phyloP scores from a whole-genome alignment of 441 rosid species.

The Adansonia gregorii region DNA sequence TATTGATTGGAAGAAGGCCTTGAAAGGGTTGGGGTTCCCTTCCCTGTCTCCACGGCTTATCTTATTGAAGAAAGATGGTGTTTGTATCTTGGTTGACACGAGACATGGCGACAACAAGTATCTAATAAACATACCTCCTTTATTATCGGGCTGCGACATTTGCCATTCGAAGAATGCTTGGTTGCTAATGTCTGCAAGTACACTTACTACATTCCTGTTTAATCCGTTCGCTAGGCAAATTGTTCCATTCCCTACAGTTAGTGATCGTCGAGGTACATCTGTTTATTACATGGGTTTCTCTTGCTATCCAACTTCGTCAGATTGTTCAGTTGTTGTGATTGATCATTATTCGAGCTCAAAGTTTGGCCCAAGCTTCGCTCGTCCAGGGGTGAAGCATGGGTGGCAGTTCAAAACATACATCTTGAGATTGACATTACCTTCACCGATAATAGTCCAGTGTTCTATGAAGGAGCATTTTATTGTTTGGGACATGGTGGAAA shows the following conservation, averaged over 20 bases:
- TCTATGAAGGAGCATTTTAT: not conserved
- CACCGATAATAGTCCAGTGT: not conserved
- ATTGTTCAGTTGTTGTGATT: not conserved
- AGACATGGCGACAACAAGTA: not conserved
- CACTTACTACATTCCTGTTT: not conserved
- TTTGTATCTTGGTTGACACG: not conserved
- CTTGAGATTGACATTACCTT: not conserved
- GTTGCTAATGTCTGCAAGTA: conserved; percentile 2
- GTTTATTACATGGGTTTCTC: not conserved
- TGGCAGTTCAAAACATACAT: not conserved
- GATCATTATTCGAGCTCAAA: no score
- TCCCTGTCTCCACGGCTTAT: not conserved
- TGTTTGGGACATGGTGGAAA: not conserved
- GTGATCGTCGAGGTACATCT: no score
- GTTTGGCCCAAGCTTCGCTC: not conserved
- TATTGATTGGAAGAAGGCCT: not conserved
- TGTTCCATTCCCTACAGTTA: not conserved
- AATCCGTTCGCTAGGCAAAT: not conserved
- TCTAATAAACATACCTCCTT: not conserved
- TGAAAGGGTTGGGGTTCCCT: not conserved
- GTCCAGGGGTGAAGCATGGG: not conserved
- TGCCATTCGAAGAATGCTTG: conserved; percentile 12
- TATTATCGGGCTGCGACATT: not conserved
- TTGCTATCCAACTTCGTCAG: not conserved
- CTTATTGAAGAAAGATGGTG: not conserved